These are phyloP conservation scores for Tylopilus subfusipes DNA, from an alignment of 768 basidiomycete species.

Conservation along the genomic window DNA sequence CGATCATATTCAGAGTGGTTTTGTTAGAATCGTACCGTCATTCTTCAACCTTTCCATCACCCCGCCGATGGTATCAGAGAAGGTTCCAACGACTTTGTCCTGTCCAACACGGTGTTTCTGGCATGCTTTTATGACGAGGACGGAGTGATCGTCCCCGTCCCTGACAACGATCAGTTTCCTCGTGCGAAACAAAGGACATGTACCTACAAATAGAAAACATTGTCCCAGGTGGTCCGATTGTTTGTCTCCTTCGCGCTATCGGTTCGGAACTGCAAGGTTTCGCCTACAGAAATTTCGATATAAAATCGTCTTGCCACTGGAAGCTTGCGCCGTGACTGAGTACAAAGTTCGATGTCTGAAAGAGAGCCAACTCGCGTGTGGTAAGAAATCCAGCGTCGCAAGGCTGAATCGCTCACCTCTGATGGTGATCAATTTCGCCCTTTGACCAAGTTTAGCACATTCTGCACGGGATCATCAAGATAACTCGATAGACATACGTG, in stretches of 20 bases:
- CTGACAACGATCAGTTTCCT: neutral
- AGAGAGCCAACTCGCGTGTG: neutral
- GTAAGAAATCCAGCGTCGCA: neutral
- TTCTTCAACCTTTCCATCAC: neutral
- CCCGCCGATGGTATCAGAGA: neutral
- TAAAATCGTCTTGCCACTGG: neutral
- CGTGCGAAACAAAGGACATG: neutral
- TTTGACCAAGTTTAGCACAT: neutral
- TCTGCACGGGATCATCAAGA: too few species aligned
- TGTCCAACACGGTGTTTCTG: too few species aligned
- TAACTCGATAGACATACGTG: neutral
- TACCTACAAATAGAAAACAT: neutral
- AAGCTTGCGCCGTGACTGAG: neutral
- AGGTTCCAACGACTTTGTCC: neutral
- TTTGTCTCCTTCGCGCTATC: neutral
- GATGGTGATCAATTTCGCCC: neutral
- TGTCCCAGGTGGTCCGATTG: neutral
- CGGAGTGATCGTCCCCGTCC: neutral
- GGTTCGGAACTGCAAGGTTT: neutral
- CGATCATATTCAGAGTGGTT: neutral
- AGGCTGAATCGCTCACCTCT: neutral
- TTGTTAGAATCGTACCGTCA: neutral
- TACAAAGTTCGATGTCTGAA: conserved; percentile 3
- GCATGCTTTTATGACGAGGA: neutral
- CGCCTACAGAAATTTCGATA: neutral